These are phyloP conservation scores for Salix caprea DNA, from an alignment of 345 rosid species.

Conservation along the genomic window DNA sequence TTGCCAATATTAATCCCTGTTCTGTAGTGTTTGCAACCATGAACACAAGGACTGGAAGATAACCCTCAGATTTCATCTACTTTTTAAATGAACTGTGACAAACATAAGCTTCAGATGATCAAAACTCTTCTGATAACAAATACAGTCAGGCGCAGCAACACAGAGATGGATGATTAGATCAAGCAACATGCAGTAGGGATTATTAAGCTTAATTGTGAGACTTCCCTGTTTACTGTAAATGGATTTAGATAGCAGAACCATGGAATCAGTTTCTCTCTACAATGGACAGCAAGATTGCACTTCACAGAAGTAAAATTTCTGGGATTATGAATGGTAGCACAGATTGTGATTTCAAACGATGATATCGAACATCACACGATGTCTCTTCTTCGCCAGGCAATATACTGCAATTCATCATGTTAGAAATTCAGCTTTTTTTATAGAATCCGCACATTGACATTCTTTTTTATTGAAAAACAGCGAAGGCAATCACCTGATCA, in stretches of 20 bases:
- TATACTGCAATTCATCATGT: not conserved
- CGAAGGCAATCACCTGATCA: too few relatives aligned
- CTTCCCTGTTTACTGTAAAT: not conserved
- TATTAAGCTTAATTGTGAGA: not conserved
- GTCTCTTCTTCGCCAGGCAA: not conserved
- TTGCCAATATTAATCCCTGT: not conserved
- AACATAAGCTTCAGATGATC: not conserved
- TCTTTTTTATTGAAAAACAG: too few relatives aligned
- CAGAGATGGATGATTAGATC: not conserved
- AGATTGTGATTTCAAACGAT: not conserved
- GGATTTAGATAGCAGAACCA: not conserved
- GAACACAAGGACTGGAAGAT: not conserved
- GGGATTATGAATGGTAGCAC: not conserved
- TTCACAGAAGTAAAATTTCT: not conserved
- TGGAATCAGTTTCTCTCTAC: not conserved
- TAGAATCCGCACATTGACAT: not conserved
- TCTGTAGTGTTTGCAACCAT: not conserved
- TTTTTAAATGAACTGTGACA: not conserved
- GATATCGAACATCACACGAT: not conserved
- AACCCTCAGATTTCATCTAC: not conserved
- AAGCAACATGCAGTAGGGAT: not conserved
- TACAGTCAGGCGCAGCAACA: not conserved
- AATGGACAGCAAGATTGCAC: not conserved
- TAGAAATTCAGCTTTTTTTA: not conserved
- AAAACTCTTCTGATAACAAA: not conserved